Conservation (phyloP, 2,329 filamentous ascomycete species). For the Ceratocystis destructans region DNA sequence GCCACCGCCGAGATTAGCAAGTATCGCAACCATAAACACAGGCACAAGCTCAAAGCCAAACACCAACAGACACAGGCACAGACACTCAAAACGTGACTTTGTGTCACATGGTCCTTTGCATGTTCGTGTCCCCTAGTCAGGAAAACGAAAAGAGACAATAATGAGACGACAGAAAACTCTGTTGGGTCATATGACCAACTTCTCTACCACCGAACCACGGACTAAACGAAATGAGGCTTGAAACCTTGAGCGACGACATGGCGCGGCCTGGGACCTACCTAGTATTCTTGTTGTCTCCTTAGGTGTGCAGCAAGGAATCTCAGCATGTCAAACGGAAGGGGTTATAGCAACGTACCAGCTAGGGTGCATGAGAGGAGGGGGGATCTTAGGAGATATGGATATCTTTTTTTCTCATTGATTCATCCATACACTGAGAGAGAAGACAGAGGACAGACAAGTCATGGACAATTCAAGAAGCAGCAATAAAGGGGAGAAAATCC, state of each 20-base stretch:
- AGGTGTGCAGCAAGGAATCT: conserved; percentile 7
- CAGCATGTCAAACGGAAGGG: background rate
- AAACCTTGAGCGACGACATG: conserved; percentile 1
- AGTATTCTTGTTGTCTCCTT: conserved; percentile 12
- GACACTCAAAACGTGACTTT: background rate
- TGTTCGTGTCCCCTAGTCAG: background rate
- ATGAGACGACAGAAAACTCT: conserved; percentile 8
- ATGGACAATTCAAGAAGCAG: background rate
- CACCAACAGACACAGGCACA: conserved; percentile 3
- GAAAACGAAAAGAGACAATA: background rate
- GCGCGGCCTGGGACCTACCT: conserved; percentile 1
- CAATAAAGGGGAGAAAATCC: background rate
- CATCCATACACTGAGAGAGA: background rate
- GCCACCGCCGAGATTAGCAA: background rate
- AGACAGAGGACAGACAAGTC: background rate
- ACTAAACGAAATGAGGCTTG: conserved; percentile 8
- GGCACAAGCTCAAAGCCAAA: background rate
- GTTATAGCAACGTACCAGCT: background rate
- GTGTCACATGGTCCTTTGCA: background rate
- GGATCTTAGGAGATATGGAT: background rate
- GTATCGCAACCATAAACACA: background rate
- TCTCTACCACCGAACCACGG: conserved; percentile 1
- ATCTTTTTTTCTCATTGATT: background rate
- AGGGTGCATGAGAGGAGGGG: background rate
- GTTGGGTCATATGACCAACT: conserved; percentile 10